Evolutionary conservation across 306 rosid species (phyloP).

Genomic region (Cicer chorassanicum): DNA sequence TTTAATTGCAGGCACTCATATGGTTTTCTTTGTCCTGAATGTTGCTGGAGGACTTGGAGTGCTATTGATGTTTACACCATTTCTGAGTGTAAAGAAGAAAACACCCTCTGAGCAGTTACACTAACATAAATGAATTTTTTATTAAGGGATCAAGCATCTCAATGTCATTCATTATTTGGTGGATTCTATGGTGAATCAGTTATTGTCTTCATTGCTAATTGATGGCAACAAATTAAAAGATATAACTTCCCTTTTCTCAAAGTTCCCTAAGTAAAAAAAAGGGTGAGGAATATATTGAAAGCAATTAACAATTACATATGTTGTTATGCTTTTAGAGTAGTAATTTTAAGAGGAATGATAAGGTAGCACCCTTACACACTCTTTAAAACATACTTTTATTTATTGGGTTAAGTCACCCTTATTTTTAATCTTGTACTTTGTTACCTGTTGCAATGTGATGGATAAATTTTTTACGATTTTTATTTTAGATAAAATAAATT

Average conservation of each 20-base stretch:
- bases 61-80: slow-evolving; percentile 38
- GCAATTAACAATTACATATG: no score
- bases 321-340: no score
- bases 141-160: background rate
- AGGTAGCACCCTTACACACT: no score
- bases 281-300: background rate
- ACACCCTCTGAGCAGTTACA: slow-evolving; percentile 5
- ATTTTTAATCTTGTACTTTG: no score
- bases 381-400: no score
- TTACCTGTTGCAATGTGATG: no score
- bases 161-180: background rate
- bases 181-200: background rate
- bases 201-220: background rate
- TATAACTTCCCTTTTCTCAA: background rate
- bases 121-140: background rate
- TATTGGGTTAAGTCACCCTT: no score
- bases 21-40: slow-evolving; percentile 41
- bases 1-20: slow-evolving; percentile 41
- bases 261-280: no score
- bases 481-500: no score
- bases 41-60: slow-evolving; percentile 39
- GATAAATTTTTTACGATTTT: no score
- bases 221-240: background rate
- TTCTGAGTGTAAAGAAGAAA: slow-evolving; percentile 34
- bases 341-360: no score